Conservation (phyloP, 495 filamentous ascomycete genomes). For the Penicillium desertorum region DNA sequence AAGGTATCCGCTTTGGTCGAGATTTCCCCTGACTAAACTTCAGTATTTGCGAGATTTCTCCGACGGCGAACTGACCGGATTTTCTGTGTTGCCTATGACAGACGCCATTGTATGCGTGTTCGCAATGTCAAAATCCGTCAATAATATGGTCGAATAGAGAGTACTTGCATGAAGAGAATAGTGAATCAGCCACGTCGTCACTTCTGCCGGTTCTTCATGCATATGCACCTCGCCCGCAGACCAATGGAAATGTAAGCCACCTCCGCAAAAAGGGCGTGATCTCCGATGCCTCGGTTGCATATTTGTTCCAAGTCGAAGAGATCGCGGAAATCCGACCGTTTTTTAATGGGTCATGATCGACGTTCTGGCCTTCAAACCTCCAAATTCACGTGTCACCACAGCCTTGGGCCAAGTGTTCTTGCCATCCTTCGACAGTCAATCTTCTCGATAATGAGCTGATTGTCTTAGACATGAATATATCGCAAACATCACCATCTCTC, state of each 20-base stretch:
- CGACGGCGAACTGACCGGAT: neutral
- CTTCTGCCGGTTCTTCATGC: conserved; percentile 3
- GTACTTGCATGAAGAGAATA: neutral
- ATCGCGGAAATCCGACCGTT: conserved; percentile 18
- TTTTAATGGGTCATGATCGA: conserved; percentile 22
- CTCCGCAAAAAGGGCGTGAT: neutral
- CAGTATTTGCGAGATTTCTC: neutral
- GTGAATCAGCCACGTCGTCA: conserved; percentile 9
- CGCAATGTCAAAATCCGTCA: neutral
- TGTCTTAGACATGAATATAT: neutral
- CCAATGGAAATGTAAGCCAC: neutral
- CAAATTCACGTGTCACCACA: neutral
- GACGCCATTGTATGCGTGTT: neutral
- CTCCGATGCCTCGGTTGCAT: neutral
- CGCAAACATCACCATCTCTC: neutral
- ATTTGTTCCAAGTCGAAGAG: neutral
- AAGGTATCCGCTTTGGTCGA: neutral
- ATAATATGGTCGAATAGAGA: neutral
- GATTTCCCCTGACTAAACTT: neutral
- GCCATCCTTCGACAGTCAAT: neutral
- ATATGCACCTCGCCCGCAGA: conserved; percentile 10
- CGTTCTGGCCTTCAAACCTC: neutral
- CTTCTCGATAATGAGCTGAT: neutral
- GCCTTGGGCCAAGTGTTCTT: neutral
- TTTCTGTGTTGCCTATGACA: neutral